Evolutionary conservation across 2,329 filamentous ascomycete species (phyloP).

Genomic region (Xylaria sp.): DNA sequence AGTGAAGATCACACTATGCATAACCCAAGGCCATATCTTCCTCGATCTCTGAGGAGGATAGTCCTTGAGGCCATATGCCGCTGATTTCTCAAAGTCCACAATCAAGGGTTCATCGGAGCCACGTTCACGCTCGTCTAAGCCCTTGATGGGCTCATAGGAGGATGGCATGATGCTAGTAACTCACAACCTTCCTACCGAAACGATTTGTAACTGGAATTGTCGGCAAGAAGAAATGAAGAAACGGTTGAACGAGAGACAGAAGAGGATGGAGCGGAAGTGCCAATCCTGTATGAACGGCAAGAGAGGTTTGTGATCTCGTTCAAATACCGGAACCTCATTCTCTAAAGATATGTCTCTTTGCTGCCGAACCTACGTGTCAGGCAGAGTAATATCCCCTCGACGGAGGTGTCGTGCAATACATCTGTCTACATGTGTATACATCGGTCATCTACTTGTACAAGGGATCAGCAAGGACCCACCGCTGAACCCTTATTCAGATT

Average conservation of each 20-base stretch:
- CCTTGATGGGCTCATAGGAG: neutral
- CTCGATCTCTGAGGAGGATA: neutral
- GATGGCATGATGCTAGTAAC: neutral
- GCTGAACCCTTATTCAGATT: too few species aligned
- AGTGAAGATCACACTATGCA: neutral
- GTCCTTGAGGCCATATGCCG: neutral
- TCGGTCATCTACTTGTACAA: too few species aligned
- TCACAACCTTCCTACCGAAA: too few species aligned
- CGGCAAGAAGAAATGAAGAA: neutral
- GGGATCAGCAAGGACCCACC: too few species aligned
- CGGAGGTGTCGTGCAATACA: too few species aligned
- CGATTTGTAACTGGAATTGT: too few species aligned
- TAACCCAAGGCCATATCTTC: neutral
- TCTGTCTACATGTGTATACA: too few species aligned
- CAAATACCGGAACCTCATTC: too few species aligned
- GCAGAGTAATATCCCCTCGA: too few species aligned
- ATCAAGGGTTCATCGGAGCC: neutral
- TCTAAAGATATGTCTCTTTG: too few species aligned
- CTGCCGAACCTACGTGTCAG: too few species aligned
- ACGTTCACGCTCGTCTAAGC: neutral
- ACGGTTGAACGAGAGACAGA: neutral
- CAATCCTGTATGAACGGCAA: neutral
- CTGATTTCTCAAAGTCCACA: neutral
- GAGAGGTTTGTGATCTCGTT: neutral
- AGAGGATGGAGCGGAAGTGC: neutral